A percentile compares a stretch with the other conserved stretches of the same genome.
These are phyloP conservation scores for Xylariaceae sp. DNA, from an alignment of 2,329 filamentous ascomycete genomes.

Conservation along the genomic window DNA sequence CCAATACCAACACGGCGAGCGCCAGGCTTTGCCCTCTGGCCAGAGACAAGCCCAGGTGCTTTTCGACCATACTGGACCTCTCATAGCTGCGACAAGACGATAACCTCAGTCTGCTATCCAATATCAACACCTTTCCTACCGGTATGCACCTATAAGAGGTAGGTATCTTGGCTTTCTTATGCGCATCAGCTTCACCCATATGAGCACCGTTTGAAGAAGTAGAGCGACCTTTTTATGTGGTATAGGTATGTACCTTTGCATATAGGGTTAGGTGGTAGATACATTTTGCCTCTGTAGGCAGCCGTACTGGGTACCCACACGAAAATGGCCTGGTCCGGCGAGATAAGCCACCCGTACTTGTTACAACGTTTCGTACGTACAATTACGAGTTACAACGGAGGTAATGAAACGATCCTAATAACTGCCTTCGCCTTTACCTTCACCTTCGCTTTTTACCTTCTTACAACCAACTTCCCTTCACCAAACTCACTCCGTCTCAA, in stretches of 20 bases:
- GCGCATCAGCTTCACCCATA: too few species aligned
- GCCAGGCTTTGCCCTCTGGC: not conserved
- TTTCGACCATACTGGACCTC: not conserved
- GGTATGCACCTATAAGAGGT: not conserved
- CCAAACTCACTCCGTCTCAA: not conserved
- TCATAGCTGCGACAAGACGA: not conserved
- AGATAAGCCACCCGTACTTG: not conserved
- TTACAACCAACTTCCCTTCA: not conserved
- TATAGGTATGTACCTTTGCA: not conserved
- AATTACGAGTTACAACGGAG: not conserved
- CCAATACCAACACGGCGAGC: not conserved
- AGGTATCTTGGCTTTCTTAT: not conserved
- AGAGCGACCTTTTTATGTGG: not conserved
- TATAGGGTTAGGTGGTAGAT: not conserved
- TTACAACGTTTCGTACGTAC: not conserved
- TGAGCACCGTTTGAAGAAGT: not conserved
- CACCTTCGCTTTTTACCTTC: too few species aligned
- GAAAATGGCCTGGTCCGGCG: not conserved
- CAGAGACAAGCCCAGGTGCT: not conserved
- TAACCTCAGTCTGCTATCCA: not conserved
- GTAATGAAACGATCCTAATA: not conserved
- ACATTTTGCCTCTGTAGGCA: not conserved
- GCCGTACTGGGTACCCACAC: not conserved
- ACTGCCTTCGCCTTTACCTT: not conserved
- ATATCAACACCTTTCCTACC: too few species aligned